Percentiles rank a stretch among this genome's conserved stretches.
Conservation (phyloP, 2,329 filamentous ascomycete species). For the Claviceps pusilla region DNA sequence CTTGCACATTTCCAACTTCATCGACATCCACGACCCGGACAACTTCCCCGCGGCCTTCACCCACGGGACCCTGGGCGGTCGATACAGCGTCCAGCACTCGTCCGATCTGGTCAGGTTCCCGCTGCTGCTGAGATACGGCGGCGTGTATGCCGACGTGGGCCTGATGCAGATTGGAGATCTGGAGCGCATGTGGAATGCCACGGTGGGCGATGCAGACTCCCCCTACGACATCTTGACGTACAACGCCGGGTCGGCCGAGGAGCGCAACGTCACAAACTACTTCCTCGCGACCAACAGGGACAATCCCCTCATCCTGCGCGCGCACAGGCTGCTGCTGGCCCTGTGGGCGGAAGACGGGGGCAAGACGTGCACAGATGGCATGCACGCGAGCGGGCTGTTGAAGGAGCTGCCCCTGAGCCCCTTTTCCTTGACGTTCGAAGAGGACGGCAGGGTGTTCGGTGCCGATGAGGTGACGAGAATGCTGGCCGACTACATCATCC, state of each 20-base stretch:
- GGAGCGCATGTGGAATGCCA: conserved; percentile 35
- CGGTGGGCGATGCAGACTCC: conserved; percentile 29
- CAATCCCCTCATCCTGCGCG: conserved; percentile 31
- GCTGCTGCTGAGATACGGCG: conserved; percentile 39
- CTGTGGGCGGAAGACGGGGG: conserved; percentile 32
- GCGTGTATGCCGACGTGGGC: conserved; percentile 43
- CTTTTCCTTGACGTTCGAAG: conserved; percentile 7
- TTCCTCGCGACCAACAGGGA: conserved; percentile 24
- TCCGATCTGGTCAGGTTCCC: conserved; percentile 45
- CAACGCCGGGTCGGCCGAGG: conserved; percentile 21
- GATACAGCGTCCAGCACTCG: conserved; percentile 36
- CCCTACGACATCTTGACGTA: conserved; percentile 34
- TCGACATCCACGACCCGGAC: conserved; percentile 27
- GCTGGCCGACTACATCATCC: conserved; percentile 42
- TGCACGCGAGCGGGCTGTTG: conserved; percentile 32
- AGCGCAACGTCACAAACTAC: conserved; percentile 31
- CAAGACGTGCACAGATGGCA: conserved; percentile 33
- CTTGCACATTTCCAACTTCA: conserved; percentile 32
- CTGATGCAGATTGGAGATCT: conserved; percentile 42
- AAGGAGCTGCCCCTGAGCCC: conserved; percentile 26
- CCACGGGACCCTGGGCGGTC: conserved; percentile 32
- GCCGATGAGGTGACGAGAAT: conserved; percentile 25
- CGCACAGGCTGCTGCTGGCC: conserved; percentile 34
- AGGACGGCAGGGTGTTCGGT: conserved; percentile 15
- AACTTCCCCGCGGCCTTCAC: conserved; percentile 35